Base-by-base conservation (phyloP, 2,329 filamentous ascomycete species). In the Trichophyton equinum region DNA sequence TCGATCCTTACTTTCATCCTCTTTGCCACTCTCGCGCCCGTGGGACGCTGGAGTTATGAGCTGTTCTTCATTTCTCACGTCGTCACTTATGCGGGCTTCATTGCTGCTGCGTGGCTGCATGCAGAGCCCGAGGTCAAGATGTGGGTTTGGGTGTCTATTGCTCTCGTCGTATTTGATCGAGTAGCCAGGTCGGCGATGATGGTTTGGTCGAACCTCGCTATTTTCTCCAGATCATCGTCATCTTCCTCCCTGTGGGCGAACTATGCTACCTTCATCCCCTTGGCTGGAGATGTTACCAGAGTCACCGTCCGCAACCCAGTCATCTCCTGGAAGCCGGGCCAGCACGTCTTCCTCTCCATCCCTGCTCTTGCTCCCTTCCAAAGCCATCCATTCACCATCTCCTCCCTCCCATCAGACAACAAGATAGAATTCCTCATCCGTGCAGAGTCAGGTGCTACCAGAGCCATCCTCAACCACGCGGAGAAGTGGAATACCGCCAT, bases 331-430 rank as follows among this genome's bases (percentile, higher is more conserved):
- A 76, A 70, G 30, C 77, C 84, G 2, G 85, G 84, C 0, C 84
- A 87, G 63, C 84, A 87, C 67, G 77, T 82, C 0, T 85, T 85
- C 65, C 71, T 87, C 1, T 80, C 81, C 4, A 84, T 76, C 66
- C 84, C 81, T 66, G 76, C 75, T 0, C 68, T 85, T 42, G 76
- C 77, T 18, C 82, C 82, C 0, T 70, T 86, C 1, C 82, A 86
- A 66, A 81, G 79, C 25, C 84, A 87, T 64, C 85, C 84, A 0
- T 86, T 86, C 67, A 86, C 83, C 1, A 82, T 86, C 62, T 74
- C 80, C 2, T 82, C 80, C 0, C 75, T 84, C 11, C 79, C 81
- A 0, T 74, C 75, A 44, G 82, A 84, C 65, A 75, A 76, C 0
- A 78, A 76, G 61, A 75, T 85, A 68, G 80, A 83, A 58, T 83